Conservation (phyloP, 345 rosid species). For the Citrus sp. region DNA sequence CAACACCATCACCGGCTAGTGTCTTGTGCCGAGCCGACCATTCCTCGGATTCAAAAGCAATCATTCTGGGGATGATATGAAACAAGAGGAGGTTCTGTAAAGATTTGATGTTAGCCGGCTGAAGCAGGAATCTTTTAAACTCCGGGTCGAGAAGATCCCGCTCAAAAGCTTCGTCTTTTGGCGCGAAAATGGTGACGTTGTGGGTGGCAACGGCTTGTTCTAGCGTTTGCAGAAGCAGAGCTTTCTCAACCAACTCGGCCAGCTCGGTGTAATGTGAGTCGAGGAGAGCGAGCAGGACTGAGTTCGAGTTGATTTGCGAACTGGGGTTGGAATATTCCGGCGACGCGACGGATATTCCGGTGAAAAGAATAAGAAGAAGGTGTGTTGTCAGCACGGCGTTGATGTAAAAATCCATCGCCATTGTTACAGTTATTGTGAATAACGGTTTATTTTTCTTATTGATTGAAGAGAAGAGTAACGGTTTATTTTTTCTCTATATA, state of each 20-base stretch:
- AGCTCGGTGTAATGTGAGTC: constrained; percentile 59
- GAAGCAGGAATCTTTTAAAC: constrained; percentile 55
- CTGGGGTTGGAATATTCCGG: constrained; percentile 14
- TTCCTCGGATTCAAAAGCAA: constrained; percentile 21
- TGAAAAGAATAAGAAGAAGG: background rate
- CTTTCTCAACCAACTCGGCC: constrained; percentile 55
- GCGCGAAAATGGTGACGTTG: constrained; percentile 59
- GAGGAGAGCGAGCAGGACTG: constrained; percentile 53
- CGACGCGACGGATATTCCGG: constrained; percentile 15
- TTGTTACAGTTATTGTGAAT: background rate
- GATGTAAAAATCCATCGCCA: constrained; percentile 21
- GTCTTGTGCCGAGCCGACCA: constrained; percentile 26
- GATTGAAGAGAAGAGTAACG: background rate
- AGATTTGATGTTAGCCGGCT: constrained; percentile 45
- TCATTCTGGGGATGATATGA: constrained; percentile 36
- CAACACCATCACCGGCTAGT: constrained; percentile 18
- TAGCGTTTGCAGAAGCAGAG: constrained; percentile 45
- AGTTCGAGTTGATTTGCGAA: constrained; percentile 48
- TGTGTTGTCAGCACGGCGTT: background rate
- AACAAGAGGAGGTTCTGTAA: constrained; percentile 41
- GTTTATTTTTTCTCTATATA: background rate
- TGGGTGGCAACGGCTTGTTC: constrained; percentile 43
- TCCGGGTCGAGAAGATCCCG: constrained; percentile 45
- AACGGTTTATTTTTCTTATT: background rate
- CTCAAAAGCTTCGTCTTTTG: constrained; percentile 43